Evolutionary conservation across 2,329 filamentous ascomycete genomes (phyloP).

Genomic region (Alternaria triticina): DNA sequence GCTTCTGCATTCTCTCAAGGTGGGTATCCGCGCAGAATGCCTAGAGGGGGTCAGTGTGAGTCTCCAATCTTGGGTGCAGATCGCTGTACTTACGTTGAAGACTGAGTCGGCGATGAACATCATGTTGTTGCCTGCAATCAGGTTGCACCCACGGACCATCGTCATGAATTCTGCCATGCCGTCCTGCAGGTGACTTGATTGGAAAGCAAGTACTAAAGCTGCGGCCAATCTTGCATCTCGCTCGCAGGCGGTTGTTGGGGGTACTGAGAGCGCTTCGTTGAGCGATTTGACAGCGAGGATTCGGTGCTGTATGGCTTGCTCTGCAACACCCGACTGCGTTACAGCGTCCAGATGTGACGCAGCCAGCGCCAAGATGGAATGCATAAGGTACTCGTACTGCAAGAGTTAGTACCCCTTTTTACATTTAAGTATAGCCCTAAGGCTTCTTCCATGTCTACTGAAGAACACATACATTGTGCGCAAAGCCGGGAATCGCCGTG

Average conservation of each 20-base stretch:
- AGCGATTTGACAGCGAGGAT: slow-evolving; percentile 65
- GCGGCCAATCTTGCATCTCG: slow-evolving; percentile 48
- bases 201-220: slow-evolving; percentile 46
- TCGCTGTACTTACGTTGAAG: slow-evolving; percentile 33
- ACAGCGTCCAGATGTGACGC: slow-evolving; percentile 67
- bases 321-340: slow-evolving; percentile 58
- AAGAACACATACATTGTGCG: slow-evolving; percentile 65
- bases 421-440: background rate
- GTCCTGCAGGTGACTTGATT: slow-evolving; percentile 47
- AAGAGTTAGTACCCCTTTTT: slow-evolving; percentile 12
- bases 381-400: slow-evolving; percentile 71
- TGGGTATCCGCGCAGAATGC: slow-evolving; percentile 43
- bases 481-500: slow-evolving; percentile 70
- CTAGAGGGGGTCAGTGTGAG: slow-evolving; percentile 3
- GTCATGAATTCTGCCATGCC: slow-evolving; percentile 47
- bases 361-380: slow-evolving; percentile 71
- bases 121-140: slow-evolving; percentile 40
- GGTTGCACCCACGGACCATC: slow-evolving; percentile 47
- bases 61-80: fast-evolving
- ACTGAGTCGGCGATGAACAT: slow-evolving; percentile 29
- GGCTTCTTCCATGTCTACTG: background rate
- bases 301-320: slow-evolving; percentile 68
- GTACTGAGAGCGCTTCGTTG: slow-evolving; percentile 47
- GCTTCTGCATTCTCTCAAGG: slow-evolving; percentile 37
- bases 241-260: slow-evolving; percentile 39